Conservation (phyloP, 768 basidiomycete genomes). For the Lactarius akahatsu region DNA sequence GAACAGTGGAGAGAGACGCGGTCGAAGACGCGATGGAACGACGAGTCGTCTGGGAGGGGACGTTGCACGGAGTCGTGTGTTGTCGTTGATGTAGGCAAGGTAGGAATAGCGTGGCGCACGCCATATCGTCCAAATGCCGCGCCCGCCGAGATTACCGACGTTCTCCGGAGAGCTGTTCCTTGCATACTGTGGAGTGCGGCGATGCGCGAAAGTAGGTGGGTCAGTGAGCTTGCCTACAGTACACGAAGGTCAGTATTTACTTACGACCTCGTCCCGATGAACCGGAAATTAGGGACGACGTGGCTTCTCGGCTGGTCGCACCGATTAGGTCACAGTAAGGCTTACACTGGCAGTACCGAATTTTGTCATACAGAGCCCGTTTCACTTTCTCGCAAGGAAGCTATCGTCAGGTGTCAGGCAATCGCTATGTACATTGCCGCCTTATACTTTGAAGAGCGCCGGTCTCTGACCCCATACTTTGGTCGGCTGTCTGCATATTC, state of each 20-base stretch:
- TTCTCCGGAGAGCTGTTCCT: not conserved
- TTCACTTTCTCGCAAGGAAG: no score
- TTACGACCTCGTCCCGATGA: not conserved
- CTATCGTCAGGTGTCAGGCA: no score
- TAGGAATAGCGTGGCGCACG: not conserved
- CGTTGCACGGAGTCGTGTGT: not conserved
- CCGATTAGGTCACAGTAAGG: no score
- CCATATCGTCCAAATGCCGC: not conserved
- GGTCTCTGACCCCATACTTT: no score
- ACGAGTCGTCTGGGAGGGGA: not conserved
- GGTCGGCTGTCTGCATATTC: no score
- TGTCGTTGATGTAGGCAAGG: not conserved
- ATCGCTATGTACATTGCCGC: no score
- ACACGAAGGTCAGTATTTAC: no score
- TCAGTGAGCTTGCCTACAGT: not conserved
- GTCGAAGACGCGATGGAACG: constrained; percentile 13
- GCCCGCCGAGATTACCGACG: not conserved
- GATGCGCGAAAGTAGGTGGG: not conserved
- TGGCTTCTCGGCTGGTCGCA: not conserved
- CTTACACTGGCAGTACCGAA: not conserved
- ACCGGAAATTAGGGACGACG: not conserved
- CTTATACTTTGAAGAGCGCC: no score
- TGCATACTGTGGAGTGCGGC: constrained; percentile 3
- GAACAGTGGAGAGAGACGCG: not conserved
- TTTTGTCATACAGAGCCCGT: no score